Base-by-base conservation (phyloP, 306 rosid genomes). In the Vachellia pachyceras region DNA sequence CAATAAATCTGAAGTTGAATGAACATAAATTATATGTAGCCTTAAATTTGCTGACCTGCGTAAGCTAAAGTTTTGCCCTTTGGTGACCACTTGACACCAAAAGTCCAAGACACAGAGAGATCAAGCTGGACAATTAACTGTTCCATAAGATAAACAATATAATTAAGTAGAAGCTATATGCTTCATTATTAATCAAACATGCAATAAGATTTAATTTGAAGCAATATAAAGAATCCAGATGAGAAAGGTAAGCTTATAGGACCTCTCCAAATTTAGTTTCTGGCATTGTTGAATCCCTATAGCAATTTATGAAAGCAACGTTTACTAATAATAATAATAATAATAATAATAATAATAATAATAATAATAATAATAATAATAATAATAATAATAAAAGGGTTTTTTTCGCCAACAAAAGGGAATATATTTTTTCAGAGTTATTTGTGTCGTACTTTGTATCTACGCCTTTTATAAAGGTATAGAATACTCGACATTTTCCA, bases 181-280 rank as follows among this genome's bases (percentile, higher is more conserved):
- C 33, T 29, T 29, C 33, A 29, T 29, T 29, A 29, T 67, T 75
- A 40, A 40, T 63, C 72, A 70, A 72, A 33, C 58, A 64, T 25
- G 10, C 41, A 41, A 11, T 35, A 1, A 39, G 37, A 68, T 68
- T 25, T 22, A 68, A 68, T 68, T 45, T 58, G 64, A 58, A 77
- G 72, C 23, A 75, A 33, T n/a, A 69, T 75, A 33, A 73, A 75
- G 10, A 69, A 78, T 63, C 65, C 18, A 75, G 39, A 69, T 25
- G 23, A 77, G 82, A 63, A 77, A 57, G 54, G 78, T 46, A 86
- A 77, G 35, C 77, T 78, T 81, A 82, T 72, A 83, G 72, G 77
- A 95, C 99, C 99, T 95, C 99, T 87, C 99, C 99, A 83, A 95
- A 95, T 81, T 92, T 95, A 20, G 90, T 80, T 76, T 93, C 99